Evolutionary conservation across 2,329 filamentous ascomycete genomes (phyloP).

Genomic region (Ilyonectria destructans): DNA sequence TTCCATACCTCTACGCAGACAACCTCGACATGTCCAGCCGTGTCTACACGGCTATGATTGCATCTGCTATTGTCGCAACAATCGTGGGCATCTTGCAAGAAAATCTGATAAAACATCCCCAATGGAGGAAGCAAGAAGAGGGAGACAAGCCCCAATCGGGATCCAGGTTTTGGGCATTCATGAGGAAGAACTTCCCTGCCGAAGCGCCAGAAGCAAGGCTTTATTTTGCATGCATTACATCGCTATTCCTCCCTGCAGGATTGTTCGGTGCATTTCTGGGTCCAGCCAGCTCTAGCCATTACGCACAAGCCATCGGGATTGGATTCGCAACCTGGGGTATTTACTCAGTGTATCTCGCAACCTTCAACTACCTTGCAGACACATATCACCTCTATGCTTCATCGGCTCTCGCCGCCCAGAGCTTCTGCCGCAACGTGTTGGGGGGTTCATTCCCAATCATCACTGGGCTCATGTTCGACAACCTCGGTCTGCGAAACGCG

Average conservation of each 20-base stretch:
- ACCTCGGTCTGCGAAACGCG: conserved; percentile 80
- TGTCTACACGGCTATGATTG: conserved; percentile 81
- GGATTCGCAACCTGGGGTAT: conserved; percentile 87
- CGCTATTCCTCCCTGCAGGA: conserved; percentile 82
- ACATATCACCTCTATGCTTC: conserved; percentile 89
- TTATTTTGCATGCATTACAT: conserved; percentile 87
- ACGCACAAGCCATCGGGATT: conserved; percentile 70
- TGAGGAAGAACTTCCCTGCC: conserved; percentile 63
- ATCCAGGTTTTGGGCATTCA: conserved; percentile 61
- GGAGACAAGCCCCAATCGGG: conserved; percentile 43
- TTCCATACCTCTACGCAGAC: conserved; percentile 82
- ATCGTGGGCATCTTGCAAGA: conserved; percentile 82
- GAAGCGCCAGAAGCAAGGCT: conserved; percentile 82
- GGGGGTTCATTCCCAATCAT: conserved; percentile 87
- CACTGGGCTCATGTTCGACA: conserved; percentile 80
- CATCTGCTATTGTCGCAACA: conserved; percentile 78
- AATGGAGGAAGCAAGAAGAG: conserved; percentile 50
- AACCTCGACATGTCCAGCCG: conserved; percentile 78
- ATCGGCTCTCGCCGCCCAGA: conserved; percentile 89
- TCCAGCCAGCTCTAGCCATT: conserved; percentile 45
- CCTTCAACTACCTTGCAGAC: conserved; percentile 95
- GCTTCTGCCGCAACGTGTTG: conserved; percentile 87
- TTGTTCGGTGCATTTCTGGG: conserved; percentile 70
- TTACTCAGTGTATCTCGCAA: conserved; percentile 87
- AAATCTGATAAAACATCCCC: conserved; percentile 67